These are phyloP conservation scores for Pseudocercospora vitis DNA, from an alignment of 2,329 filamentous ascomycete species.

Conservation along the genomic window DNA sequence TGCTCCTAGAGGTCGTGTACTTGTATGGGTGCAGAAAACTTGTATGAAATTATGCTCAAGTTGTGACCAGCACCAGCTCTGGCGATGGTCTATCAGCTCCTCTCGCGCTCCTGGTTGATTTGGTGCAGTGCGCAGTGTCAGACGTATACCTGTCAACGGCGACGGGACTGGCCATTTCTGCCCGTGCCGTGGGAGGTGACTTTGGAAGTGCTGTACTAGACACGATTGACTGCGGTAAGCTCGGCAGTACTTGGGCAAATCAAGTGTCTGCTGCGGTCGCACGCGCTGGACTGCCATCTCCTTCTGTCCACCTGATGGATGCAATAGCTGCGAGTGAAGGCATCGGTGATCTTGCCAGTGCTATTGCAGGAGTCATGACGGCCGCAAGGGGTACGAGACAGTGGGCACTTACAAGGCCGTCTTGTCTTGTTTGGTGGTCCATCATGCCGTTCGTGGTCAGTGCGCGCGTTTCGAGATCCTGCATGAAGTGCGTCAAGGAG, in stretches of 20 bases:
- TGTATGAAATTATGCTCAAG: constrained; percentile 42
- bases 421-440: constrained; percentile 52
- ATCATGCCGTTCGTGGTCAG: constrained; percentile 55
- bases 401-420: constrained; percentile 50
- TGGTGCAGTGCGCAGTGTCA: constrained; percentile 55
- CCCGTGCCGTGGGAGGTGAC: constrained; percentile 54
- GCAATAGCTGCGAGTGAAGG: constrained; percentile 10
- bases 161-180: constrained; percentile 55
- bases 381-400: constrained; percentile 45
- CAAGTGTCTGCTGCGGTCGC: constrained; percentile 46
- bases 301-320: constrained; percentile 34
- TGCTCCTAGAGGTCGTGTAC: constrained; percentile 53
- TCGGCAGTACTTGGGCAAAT: constrained; percentile 43
- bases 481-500: constrained; percentile 51
- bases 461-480: constrained; percentile 47
- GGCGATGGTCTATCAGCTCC: constrained; percentile 54
- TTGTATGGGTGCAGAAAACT: constrained; percentile 48
- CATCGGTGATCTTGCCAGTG: constrained; percentile 39
- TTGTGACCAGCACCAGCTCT: constrained; percentile 51
- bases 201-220: constrained; percentile 56
- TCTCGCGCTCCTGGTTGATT: constrained; percentile 52
- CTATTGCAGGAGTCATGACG: constrained; percentile 42
- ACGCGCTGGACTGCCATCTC: constrained; percentile 45
- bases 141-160: constrained; percentile 56
- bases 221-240: constrained; percentile 53